A percentile compares a stretch with the other conserved stretches of the same genome.
Conservation (phyloP, 192 early-diverging fungal species). For the Polychytrium aggregatum region DNA sequence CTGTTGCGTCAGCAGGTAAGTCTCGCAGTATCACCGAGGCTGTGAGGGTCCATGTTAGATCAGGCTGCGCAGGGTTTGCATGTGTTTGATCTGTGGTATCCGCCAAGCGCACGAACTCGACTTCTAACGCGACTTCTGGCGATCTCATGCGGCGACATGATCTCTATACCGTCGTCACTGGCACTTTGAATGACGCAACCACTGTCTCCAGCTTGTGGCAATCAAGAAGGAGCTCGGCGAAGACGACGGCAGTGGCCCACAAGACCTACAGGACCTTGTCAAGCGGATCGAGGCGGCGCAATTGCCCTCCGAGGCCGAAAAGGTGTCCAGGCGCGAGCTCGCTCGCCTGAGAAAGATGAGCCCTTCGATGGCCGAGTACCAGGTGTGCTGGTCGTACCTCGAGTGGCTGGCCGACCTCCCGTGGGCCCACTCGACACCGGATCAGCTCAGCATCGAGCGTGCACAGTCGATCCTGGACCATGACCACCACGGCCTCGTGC, state of each 20-base stretch:
- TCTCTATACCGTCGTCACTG: too few species aligned
- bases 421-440: constrained; percentile 49
- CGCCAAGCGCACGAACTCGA: not conserved
- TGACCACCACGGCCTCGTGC: constrained; percentile 73
- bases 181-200: not conserved
- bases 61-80: too few species aligned
- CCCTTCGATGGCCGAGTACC: constrained; percentile 64
- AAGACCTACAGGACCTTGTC: constrained; percentile 51
- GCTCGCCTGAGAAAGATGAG: constrained; percentile 58
- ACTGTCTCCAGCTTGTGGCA: constrained; percentile 44
- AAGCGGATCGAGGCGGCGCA: constrained; percentile 43
- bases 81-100: not conserved
- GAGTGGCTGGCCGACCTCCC: constrained; percentile 69
- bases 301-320: constrained; percentile 49
- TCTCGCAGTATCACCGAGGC: too few species aligned
- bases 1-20: constrained; percentile 64
- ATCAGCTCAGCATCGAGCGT: constrained; percentile 53
- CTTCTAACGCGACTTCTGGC: not conserved
- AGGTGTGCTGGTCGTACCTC: constrained; percentile 65
- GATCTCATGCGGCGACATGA: too few species aligned
- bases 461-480: constrained; percentile 58
- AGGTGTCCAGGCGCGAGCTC: constrained; percentile 50
- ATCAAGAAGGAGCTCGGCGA: constrained; percentile 74
- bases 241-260: constrained; percentile 46
- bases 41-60: too few species aligned